phyloP scores from a whole-genome alignment of 1,284 basidiomycete genomes.

The Irpex lacteus region DNA sequence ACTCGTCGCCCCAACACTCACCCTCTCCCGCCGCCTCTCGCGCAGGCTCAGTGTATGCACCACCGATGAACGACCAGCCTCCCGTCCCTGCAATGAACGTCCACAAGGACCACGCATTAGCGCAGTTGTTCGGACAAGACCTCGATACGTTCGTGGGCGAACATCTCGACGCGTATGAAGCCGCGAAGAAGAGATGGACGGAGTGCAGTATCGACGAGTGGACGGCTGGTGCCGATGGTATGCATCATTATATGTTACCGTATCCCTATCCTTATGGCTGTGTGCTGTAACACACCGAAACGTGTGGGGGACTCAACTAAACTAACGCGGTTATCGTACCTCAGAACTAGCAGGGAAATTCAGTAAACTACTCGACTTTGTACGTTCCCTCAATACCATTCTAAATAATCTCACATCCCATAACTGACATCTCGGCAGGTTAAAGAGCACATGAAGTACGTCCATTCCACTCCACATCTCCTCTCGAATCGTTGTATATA shows the following conservation, averaged over 20 bases:
- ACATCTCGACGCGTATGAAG: slow-evolving; percentile 24
- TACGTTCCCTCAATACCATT: slow-evolving; percentile 15
- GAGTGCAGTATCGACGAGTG: slow-evolving; percentile 31
- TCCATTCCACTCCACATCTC: neutral
- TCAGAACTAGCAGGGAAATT: slow-evolving; percentile 24
- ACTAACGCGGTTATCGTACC: neutral
- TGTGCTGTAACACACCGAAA: no score
- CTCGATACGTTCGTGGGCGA: slow-evolving; percentile 23
- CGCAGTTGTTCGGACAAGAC: slow-evolving; percentile 25
- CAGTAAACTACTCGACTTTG: slow-evolving; percentile 25
- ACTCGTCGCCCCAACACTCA: neutral
- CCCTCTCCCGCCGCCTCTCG: neutral
- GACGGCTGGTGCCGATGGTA: slow-evolving; percentile 29
- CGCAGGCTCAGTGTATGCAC: neutral
- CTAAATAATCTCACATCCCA: no score
- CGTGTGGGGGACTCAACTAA: neutral
- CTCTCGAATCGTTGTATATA: neutral
- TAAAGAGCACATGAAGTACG: slow-evolving; percentile 30
- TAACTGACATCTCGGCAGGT: slow-evolving; percentile 18
- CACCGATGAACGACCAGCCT: neutral
- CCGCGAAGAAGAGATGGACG: slow-evolving; percentile 28
- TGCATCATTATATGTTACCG: neutral
- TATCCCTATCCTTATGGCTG: neutral
- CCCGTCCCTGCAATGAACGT: neutral
- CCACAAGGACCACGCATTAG: slow-evolving; percentile 19